Percentiles rank a stretch among this genome's conserved stretches.
phyloP scores from a whole-genome alignment of 768 basidiomycete species.

The Calocybe indica region DNA sequence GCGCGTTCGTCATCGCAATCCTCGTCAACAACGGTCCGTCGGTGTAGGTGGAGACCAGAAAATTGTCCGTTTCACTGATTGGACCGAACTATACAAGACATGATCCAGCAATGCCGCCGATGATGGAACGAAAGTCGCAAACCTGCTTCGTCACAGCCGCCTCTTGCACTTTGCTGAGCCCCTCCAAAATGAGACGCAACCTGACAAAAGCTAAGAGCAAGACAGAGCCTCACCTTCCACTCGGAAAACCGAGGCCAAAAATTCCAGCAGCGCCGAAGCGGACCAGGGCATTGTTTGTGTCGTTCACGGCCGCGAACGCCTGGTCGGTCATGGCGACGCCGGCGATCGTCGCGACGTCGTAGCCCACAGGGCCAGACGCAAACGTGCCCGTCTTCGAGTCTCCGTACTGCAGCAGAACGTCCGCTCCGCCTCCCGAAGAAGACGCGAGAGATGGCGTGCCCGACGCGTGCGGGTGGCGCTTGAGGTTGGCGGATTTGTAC shows the following conservation, averaged over 20 bases:
- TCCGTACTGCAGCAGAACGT: constrained; percentile 48
- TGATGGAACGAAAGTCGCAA: constrained; percentile 1
- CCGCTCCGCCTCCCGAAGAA: constrained; percentile 20
- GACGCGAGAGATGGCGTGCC: constrained; percentile 17
- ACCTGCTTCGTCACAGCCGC: constrained; percentile 18
- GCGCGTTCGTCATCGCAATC: constrained; percentile 33
- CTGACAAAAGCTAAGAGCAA: neutral
- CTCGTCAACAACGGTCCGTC: constrained; percentile 43
- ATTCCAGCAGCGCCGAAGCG: constrained; percentile 54
- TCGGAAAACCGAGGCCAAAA: constrained; percentile 64
- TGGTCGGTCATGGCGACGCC: constrained; percentile 45
- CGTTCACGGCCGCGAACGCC: constrained; percentile 48
- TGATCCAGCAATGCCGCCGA: neutral
- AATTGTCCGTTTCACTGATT: constrained; percentile 27
- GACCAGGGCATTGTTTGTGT: constrained; percentile 54
- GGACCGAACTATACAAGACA: constrained; percentile 12
- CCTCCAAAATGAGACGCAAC: constrained; percentile 2
- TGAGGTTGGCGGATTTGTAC: constrained; percentile 24
- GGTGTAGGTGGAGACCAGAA: constrained; percentile 26
- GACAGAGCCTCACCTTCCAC: constrained; percentile 41
- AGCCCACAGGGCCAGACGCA: constrained; percentile 50
- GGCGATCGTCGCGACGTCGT: constrained; percentile 47
- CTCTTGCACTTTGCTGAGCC: constrained; percentile 33
- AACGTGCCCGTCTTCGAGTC: constrained; percentile 62
- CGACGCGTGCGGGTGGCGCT: constrained; percentile 35